Percentiles rank a stretch among this genome's conserved stretches.
phyloP scores from a whole-genome alignment of 2,329 filamentous ascomycete genomes.

The Helotiales sp. region DNA sequence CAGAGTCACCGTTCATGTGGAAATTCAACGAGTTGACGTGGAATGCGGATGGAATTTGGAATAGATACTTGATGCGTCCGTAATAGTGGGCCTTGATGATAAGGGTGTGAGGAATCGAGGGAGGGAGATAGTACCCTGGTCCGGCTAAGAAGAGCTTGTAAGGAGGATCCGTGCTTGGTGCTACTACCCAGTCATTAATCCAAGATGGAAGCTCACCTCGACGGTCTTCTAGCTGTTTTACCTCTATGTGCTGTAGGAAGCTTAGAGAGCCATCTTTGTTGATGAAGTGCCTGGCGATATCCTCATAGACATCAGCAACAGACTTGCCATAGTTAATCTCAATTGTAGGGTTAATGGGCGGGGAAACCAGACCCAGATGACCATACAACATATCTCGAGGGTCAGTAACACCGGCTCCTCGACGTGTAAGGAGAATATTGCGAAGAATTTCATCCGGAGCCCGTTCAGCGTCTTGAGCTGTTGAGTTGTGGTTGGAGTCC shows the following conservation, averaged over 20 bases:
- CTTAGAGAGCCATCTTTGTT: not conserved
- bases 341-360: not conserved
- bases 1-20: no score
- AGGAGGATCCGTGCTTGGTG: not conserved
- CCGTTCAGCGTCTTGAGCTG: not conserved
- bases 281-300: not conserved
- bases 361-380: not conserved
- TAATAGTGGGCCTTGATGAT: not conserved
- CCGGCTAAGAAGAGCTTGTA: no score
- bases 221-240: not conserved
- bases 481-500: not conserved
- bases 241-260: not conserved
- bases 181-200: not conserved
- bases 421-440: not conserved
- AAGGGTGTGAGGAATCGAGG: not conserved
- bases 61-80: not conserved
- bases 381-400: slow-evolving; percentile 8
- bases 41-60: not conserved
- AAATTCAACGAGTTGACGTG: no score
- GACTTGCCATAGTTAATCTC: not conserved
- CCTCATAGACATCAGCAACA: not conserved
- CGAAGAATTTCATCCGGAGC: not conserved
- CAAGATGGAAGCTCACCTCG: not conserved
- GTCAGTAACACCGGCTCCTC: slow-evolving; percentile 3
- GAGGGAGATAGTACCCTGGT: no score